A percentile compares a stretch with the other conserved stretches of the same genome.
phyloP scores from a whole-genome alignment of 768 basidiomycete species.

The Tricholoma hemisulphureum region DNA sequence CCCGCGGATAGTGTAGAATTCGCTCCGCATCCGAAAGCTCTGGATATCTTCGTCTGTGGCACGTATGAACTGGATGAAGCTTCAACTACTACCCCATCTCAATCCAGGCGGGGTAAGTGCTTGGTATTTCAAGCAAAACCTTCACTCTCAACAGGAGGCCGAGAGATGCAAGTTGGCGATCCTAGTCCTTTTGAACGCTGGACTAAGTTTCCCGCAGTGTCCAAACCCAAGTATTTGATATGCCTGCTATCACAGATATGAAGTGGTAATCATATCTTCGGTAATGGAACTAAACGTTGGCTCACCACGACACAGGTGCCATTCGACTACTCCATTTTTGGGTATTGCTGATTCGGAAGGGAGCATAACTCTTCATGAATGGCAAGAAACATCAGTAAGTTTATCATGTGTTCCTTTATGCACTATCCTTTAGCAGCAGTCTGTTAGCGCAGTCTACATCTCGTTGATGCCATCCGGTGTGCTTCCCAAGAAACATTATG shows the following conservation, averaged over 20 bases:
- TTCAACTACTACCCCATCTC: slow-evolving; percentile 17
- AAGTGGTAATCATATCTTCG: slow-evolving; percentile 71
- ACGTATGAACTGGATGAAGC: slow-evolving; percentile 78
- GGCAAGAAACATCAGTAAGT: slow-evolving; percentile 44
- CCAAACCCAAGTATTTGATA: slow-evolving; percentile 63
- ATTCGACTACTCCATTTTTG: slow-evolving; percentile 45
- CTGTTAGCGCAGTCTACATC: slow-evolving; percentile 38
- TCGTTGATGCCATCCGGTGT: slow-evolving; percentile 45
- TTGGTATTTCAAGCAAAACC: slow-evolving; percentile 55
- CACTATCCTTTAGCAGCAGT: background rate
- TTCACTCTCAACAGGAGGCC: slow-evolving; percentile 23
- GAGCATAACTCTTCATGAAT: slow-evolving; percentile 61
- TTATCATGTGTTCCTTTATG: slow-evolving; percentile 8
- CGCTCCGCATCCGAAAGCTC: slow-evolving; percentile 63
- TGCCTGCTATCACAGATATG: slow-evolving; percentile 88
- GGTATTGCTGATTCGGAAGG: slow-evolving; percentile 88
- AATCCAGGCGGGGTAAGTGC: slow-evolving; percentile 67
- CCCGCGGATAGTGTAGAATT: slow-evolving; percentile 93
- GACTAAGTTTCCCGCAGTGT: slow-evolving; percentile 33
- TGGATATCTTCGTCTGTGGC: slow-evolving; percentile 78
- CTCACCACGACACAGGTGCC: slow-evolving; percentile 58
- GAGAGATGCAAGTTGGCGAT: slow-evolving; percentile 33
- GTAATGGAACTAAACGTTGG: background rate
- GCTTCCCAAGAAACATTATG: slow-evolving; percentile 63
- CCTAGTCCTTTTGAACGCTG: background rate